Percentiles rank a stretch among this genome's conserved stretches.
phyloP scores from a whole-genome alignment of 768 basidiomycete species.

The Kwoniella sp. region DNA sequence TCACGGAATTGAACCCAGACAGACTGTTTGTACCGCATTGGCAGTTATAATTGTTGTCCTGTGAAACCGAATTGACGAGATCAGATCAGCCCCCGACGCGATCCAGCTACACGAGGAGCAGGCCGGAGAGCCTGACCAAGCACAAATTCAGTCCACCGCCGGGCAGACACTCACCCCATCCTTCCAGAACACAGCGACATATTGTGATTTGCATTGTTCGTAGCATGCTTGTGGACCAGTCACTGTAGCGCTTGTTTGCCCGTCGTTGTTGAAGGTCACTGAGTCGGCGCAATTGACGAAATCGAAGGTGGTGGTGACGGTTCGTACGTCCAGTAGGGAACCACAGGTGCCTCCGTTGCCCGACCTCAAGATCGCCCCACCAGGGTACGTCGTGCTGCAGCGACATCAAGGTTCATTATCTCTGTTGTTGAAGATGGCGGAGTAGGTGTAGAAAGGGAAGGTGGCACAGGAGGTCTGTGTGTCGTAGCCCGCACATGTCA shows the following conservation, averaged over 20 bases:
- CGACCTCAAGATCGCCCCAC: background rate
- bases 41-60: slow-evolving; percentile 5
- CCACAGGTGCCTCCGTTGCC: background rate
- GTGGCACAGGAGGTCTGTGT: background rate
- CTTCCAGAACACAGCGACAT: background rate
- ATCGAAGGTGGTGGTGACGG: background rate
- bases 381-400: background rate
- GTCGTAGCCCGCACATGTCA: no score
- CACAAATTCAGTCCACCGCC: no score
- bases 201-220: background rate
- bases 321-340: background rate
- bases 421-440: background rate
- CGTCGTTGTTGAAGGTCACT: background rate
- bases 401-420: background rate
- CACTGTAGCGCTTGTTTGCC: background rate
- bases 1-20: no score
- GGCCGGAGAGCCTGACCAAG: no score
- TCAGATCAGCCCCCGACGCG: no score
- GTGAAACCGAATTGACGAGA: no score
- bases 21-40: background rate
- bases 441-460: background rate
- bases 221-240: background rate
- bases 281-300: background rate
- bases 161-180: background rate
- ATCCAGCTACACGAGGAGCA: no score